Evolutionary conservation across 2,329 filamentous ascomycete genomes (phyloP), one percentile per base, ranked within the genome.

Genomic region (Venturia aucupariae): DNA sequence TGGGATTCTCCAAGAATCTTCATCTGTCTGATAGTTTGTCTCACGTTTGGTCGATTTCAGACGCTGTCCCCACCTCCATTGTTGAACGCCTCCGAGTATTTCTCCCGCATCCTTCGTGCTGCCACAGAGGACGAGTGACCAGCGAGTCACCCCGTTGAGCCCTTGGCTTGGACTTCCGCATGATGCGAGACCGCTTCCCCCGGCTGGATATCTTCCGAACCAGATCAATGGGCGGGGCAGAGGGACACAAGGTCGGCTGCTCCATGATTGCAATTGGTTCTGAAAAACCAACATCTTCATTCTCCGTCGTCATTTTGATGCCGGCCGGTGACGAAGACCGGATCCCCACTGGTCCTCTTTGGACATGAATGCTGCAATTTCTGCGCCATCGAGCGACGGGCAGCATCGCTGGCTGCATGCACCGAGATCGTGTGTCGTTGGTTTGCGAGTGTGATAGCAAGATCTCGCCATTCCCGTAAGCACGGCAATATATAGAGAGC

Each of bases 321-420:
- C 51, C 51, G 22, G 30, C 27, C 27, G 51, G 5, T 35, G n/a
- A 35, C 17, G 30, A 57, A 32, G 30, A 57, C 51, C 51, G 51
- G 51, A 57, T 57, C 51, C 51, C 51, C 51, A 30, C 51, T 19
- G 27, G 15, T 32, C 35, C 51, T 57, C 51, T 35, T 38, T 54
- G 24, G 24, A 15, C 24, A 54, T 30, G 48, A 54, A 19, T 57
- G 51, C 51, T 35, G 30, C 51, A n/a, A 57, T 35, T 35, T 17
- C 30, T 57, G 51, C 51, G 27, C 51, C 15, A 35, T 57, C 30
- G 51, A 57, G 51, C 51, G 17, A 32, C 51, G 51, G 27, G 51
- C 30, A 57, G 30, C 51, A 57, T 57, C 24, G 51, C 51, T 57
- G 51, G 30, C 51, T 57, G 51, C 51, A 57, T 57, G 51, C 51